phyloP scores from a whole-genome alignment of 768 basidiomycete species.

The Dentipellis fragilis region DNA sequence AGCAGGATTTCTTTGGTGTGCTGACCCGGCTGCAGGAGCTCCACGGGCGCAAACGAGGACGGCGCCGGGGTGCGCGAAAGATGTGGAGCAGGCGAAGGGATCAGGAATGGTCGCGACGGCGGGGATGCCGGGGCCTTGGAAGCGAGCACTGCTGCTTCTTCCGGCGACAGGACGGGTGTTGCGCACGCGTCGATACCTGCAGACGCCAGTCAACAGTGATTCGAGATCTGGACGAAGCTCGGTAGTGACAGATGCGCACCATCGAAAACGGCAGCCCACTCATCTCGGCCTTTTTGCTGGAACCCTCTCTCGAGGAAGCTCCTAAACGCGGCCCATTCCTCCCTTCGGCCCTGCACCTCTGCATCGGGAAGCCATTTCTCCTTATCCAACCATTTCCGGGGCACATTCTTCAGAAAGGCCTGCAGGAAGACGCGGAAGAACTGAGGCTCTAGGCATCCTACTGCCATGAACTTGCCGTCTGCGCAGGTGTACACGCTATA shows the following conservation, averaged over 20 bases:
- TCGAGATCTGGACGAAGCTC: background rate
- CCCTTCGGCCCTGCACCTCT: slow-evolving; percentile 32
- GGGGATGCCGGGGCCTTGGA: slow-evolving; percentile 2
- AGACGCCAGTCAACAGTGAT: no score
- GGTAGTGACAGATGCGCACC: slow-evolving; percentile 31
- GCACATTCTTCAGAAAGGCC: slow-evolving; percentile 40
- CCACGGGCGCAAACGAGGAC: slow-evolving; percentile 5
- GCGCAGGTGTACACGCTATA: slow-evolving; percentile 67
- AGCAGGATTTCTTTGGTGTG: slow-evolving; percentile 44
- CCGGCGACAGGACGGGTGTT: slow-evolving; percentile 54
- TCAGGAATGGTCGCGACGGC: slow-evolving; percentile 10
- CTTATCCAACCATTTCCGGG: slow-evolving; percentile 28
- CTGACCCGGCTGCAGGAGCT: slow-evolving; percentile 34
- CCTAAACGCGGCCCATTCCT: slow-evolving; percentile 47
- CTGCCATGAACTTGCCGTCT: slow-evolving; percentile 66
- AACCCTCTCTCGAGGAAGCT: slow-evolving; percentile 60
- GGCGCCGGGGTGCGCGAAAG: slow-evolving; percentile 25
- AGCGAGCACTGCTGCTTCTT: slow-evolving; percentile 43
- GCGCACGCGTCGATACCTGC: slow-evolving; percentile 65
- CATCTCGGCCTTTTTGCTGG: slow-evolving; percentile 44
- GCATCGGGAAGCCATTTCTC: slow-evolving; percentile 42
- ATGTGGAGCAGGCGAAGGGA: slow-evolving; percentile 46
- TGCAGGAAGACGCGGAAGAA: slow-evolving; percentile 59
- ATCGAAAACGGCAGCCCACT: slow-evolving; percentile 61
- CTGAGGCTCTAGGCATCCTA: slow-evolving; percentile 66